These are phyloP conservation scores for Jatropha podagrica DNA, from an alignment of 441 rosid genomes.

Conservation along the genomic window DNA sequence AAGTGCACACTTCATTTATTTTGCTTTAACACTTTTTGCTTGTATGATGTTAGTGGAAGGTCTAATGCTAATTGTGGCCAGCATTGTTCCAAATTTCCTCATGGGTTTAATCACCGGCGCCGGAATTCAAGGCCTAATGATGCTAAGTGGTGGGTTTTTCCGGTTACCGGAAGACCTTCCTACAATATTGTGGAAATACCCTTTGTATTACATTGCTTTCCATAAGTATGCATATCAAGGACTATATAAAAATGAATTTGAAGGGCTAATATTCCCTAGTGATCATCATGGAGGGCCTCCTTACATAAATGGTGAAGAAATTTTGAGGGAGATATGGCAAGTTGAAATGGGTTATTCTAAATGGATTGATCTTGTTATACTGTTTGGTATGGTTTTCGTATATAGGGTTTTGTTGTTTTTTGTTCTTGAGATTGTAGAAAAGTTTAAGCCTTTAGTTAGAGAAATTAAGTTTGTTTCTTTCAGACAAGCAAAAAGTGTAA, in stretches of 20 bases:
- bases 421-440: conserved; percentile 35
- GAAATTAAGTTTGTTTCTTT: conserved; percentile 16
- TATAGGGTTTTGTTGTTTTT: conserved; percentile 40
- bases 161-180: conserved; percentile 50
- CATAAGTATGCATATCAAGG: conserved; percentile 58
- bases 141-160: conserved; percentile 49
- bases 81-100: conserved; percentile 48
- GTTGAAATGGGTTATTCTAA: conserved; percentile 53
- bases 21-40: conserved; percentile 27
- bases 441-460: conserved; percentile 40
- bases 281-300: conserved; percentile 28
- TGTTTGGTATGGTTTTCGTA: conserved; percentile 43
- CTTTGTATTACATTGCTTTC: conserved; percentile 44
- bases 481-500: not conserved
- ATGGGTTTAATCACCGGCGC: conserved; percentile 54
- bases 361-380: conserved; percentile 46
- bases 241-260: conserved; percentile 50
- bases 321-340: conserved; percentile 44
- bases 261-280: conserved; percentile 42
- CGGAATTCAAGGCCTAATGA: conserved; percentile 56
- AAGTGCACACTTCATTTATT: conserved; percentile 36
- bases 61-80: conserved; percentile 55
- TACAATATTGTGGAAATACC: conserved; percentile 39
- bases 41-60: conserved; percentile 47
- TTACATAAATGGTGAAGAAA: conserved; percentile 35